Percentiles rank a stretch among this genome's conserved stretches.
phyloP scores from a whole-genome alignment of 2,329 filamentous ascomycete species.

The Claviceps africana region DNA sequence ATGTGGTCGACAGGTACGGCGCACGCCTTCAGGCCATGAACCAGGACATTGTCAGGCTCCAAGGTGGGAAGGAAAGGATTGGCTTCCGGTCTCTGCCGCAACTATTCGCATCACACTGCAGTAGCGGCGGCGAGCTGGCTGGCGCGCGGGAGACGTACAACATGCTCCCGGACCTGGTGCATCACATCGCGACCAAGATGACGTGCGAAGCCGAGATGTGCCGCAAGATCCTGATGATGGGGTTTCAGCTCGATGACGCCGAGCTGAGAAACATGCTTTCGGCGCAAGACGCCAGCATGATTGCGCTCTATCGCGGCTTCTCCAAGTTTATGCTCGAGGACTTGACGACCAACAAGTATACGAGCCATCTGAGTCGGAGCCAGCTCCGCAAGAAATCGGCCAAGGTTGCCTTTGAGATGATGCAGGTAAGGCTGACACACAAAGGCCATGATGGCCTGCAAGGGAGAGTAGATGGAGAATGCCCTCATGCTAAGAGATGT shows the following conservation, averaged over 20 bases:
- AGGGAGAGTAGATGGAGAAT: too few relatives aligned
- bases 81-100: slow-evolving; percentile 16
- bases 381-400: slow-evolving; percentile 17
- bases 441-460: too few relatives aligned
- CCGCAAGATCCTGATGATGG: slow-evolving; percentile 20
- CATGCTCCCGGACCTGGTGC: slow-evolving; percentile 27
- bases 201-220: slow-evolving; percentile 17
- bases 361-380: slow-evolving; percentile 13
- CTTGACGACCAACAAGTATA: slow-evolving; percentile 13
- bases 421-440: slow-evolving; percentile 13
- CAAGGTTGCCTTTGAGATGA: slow-evolving; percentile 21
- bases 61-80: slow-evolving; percentile 12
- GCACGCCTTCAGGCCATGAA: slow-evolving; percentile 24
- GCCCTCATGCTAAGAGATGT: not conserved
- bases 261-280: slow-evolving; percentile 14
- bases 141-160: slow-evolving; percentile 12
- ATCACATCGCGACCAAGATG: slow-evolving; percentile 13
- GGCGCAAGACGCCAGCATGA: slow-evolving; percentile 16
- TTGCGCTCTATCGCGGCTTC: slow-evolving; percentile 45
- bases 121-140: not conserved
- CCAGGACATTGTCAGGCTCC: slow-evolving; percentile 11
- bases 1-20: slow-evolving; percentile 25
- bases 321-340: slow-evolving; percentile 40
- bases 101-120: slow-evolving; percentile 15
- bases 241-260: slow-evolving; percentile 19